Evolutionary conservation across 768 basidiomycete genomes (phyloP).

Genomic region (Rhodosporidiobolus sp.): DNA sequence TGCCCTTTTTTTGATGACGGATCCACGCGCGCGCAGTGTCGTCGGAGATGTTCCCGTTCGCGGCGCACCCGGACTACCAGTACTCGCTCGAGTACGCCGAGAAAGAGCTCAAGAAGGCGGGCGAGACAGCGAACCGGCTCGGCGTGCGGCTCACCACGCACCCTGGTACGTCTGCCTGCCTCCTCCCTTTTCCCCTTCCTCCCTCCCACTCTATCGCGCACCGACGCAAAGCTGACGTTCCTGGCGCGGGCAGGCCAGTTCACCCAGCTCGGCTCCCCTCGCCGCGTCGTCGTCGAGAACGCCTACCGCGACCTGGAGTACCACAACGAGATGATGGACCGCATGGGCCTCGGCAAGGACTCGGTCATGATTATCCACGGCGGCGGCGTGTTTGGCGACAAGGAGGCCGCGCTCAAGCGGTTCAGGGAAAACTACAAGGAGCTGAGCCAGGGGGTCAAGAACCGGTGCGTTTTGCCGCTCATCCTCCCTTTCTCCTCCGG

Average conservation of each 20-base stretch:
- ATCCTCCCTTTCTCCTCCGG: constrained; percentile 46
- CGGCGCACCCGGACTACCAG: constrained; percentile 73
- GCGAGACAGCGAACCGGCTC: constrained; percentile 64
- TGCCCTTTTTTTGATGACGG: too few relatives aligned
- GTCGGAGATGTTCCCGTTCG: constrained; percentile 90
- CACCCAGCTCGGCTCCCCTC: constrained; percentile 66
- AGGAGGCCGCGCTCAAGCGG: constrained; percentile 64
- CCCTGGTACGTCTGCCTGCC: constrained; percentile 81
- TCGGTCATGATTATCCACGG: constrained; percentile 87
- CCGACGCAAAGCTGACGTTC: neutral
- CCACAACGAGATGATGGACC: constrained; percentile 81
- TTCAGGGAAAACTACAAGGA: constrained; percentile 66
- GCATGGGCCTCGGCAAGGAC: constrained; percentile 76
- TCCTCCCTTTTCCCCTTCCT: constrained; percentile 59
- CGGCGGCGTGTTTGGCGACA: constrained; percentile 80
- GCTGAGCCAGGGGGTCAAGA: constrained; percentile 63
- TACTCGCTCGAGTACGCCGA: constrained; percentile 76
- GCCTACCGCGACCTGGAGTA: constrained; percentile 77
- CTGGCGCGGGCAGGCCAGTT: constrained; percentile 45
- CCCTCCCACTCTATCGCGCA: neutral
- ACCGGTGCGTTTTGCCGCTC: constrained; percentile 61
- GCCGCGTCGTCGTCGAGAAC: constrained; percentile 66
- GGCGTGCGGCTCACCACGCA: constrained; percentile 80
- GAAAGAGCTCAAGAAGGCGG: constrained; percentile 58
- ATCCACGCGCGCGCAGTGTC: constrained; percentile 58